Conservation (phyloP, 1,284 basidiomycete genomes). For the Macrocybe sp. region DNA sequence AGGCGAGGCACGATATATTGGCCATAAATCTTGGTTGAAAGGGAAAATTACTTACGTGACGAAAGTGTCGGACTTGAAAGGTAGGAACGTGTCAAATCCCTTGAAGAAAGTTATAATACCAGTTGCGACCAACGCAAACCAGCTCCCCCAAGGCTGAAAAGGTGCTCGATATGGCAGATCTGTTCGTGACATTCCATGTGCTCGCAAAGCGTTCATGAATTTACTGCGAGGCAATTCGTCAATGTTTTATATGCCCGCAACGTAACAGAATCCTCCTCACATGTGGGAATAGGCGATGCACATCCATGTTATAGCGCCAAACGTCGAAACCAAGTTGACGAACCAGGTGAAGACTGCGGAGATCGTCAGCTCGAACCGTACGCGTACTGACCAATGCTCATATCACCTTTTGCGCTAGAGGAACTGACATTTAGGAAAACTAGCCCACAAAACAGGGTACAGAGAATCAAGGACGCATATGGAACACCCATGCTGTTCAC, state of each 20-base stretch:
- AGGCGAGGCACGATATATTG: conserved; percentile 1
- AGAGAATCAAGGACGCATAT: conserved; percentile 45
- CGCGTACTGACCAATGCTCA: background rate
- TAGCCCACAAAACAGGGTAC: conserved; percentile 49
- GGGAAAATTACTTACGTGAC: conserved; percentile 40
- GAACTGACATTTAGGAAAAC: conserved; percentile 59
- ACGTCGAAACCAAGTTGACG: conserved; percentile 63
- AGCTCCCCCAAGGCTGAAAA: conserved; percentile 58
- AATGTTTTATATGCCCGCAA: background rate
- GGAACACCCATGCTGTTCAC: conserved; percentile 66
- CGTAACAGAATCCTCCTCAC: conserved; percentile 29
- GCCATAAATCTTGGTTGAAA: background rate
- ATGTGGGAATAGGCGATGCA: conserved; percentile 67
- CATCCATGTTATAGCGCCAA: conserved; percentile 74
- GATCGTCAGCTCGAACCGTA: conserved; percentile 7
- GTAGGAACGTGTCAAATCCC: conserved; percentile 66
- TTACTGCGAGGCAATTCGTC: conserved; percentile 25
- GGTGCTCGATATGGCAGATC: conserved; percentile 67
- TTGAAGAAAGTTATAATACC: conserved; percentile 63
- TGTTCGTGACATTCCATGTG: conserved; percentile 60
- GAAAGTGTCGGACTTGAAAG: conserved; percentile 56
- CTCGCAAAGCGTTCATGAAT: conserved; percentile 68
- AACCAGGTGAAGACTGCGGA: conserved; percentile 64
- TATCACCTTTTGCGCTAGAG: conserved; percentile 46
- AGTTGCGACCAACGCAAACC: conserved; percentile 57